Percentiles rank a stretch among this genome's conserved stretches.
Evolutionary conservation across 805 yeast species (phyloP).

Genomic region (Candida suzukii): DNA sequence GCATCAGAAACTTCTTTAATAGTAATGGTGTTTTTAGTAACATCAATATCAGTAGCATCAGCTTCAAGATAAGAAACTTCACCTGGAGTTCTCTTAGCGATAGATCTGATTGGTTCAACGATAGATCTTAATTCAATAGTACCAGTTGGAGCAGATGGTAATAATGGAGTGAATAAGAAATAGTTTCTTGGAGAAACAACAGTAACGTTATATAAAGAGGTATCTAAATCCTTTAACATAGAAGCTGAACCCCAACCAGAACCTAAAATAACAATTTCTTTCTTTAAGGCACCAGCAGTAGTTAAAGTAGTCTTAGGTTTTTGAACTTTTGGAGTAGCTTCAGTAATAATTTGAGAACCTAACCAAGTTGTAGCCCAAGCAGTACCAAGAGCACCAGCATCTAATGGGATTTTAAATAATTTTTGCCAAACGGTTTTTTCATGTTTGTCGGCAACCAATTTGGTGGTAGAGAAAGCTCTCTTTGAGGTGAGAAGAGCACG

Average conservation of each 20-base stretch:
- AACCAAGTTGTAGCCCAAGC: slow-evolving; percentile 27
- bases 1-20: slow-evolving; percentile 42
- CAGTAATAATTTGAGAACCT: slow-evolving; percentile 31
- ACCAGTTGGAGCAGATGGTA: slow-evolving; percentile 51
- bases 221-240: slow-evolving; percentile 44
- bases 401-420: slow-evolving; percentile 18
- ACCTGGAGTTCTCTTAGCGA: slow-evolving; percentile 42
- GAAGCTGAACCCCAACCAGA: slow-evolving; percentile 55
- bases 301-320: slow-evolving; percentile 36
- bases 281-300: slow-evolving; percentile 39
- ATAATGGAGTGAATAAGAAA: slow-evolving; percentile 48
- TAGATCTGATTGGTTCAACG: slow-evolving; percentile 46
- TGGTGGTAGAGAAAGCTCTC: slow-evolving; percentile 16
- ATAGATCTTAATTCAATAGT: slow-evolving; percentile 46
- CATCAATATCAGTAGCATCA: slow-evolving; percentile 46
- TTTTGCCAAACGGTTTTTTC: slow-evolving; percentile 15
- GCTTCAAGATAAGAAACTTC: slow-evolving; percentile 50
- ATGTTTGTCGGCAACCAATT: slow-evolving; percentile 10
- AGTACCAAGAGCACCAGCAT: slow-evolving; percentile 20
- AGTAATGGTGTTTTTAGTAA: slow-evolving; percentile 34
- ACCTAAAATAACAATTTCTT: slow-evolving; percentile 33
- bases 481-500: slow-evolving; percentile 4
- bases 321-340: slow-evolving; percentile 36
- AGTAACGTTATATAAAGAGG: slow-evolving; percentile 46
- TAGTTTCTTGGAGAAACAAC: slow-evolving; percentile 50